A percentile compares a stretch with the other conserved stretches of the same genome.
Evolutionary conservation across 2,329 filamentous ascomycete genomes (phyloP).

Genomic region (Pseudovirgaria hyperparasitica): DNA sequence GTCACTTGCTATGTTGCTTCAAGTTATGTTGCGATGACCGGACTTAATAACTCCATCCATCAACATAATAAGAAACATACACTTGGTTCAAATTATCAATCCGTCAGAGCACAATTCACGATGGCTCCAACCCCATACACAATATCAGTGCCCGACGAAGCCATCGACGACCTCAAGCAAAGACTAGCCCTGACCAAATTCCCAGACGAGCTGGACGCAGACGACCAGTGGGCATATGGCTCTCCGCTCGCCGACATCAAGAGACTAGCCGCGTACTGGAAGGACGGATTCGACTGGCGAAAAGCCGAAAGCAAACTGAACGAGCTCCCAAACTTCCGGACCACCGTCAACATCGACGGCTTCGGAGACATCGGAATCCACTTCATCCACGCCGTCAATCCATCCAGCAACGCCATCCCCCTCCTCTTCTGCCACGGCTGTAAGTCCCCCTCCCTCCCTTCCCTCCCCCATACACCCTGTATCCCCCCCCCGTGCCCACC

Average conservation of each 20-base stretch:
- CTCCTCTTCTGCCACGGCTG: constrained; percentile 57
- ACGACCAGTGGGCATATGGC: constrained; percentile 44
- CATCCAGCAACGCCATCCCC: constrained; percentile 43
- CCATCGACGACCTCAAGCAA: constrained; percentile 40
- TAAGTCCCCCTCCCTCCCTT: constrained; percentile 12
- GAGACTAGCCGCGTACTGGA: constrained; percentile 46
- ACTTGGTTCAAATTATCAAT: too few species aligned
- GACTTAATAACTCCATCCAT: too few species aligned
- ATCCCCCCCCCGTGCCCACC: background rate
- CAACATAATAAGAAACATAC: too few species aligned
- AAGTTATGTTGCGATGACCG: too few species aligned
- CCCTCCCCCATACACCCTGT: constrained; percentile 7
- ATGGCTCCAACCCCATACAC: constrained; percentile 11
- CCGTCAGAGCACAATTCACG: background rate
- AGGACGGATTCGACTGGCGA: constrained; percentile 47
- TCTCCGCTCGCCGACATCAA: constrained; percentile 47
- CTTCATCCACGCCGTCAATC: constrained; percentile 47
- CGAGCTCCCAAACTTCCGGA: constrained; percentile 45
- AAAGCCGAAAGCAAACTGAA: constrained; percentile 47
- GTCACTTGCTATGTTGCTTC: too few species aligned
- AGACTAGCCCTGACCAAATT: constrained; percentile 43
- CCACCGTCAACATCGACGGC: constrained; percentile 40
- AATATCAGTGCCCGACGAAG: constrained; percentile 38
- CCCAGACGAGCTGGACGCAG: constrained; percentile 39
- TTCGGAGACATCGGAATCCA: constrained; percentile 51